Evolutionary conservation across 1,284 basidiomycete species (phyloP).

Genomic region (Cryptococcus sp.): DNA sequence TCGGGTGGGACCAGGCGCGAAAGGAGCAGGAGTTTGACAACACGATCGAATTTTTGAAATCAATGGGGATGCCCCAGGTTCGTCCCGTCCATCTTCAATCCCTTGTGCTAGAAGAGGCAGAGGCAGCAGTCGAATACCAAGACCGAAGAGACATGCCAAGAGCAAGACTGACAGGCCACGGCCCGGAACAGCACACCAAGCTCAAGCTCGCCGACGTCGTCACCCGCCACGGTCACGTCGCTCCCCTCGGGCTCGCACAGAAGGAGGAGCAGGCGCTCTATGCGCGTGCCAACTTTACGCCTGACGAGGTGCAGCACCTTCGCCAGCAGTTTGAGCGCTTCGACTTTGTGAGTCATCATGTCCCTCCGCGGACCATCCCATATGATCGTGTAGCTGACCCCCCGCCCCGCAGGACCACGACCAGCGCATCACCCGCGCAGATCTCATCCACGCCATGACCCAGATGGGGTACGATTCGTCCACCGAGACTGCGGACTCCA

Average conservation of each 20-base stretch:
- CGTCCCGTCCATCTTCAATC: slow-evolving; percentile 23
- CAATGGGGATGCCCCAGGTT: slow-evolving; percentile 69
- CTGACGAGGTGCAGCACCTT: slow-evolving; percentile 65
- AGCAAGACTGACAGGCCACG: background rate
- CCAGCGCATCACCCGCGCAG: slow-evolving; percentile 43
- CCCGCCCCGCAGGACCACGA: slow-evolving; percentile 39
- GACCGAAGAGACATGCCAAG: background rate
- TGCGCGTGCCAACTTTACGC: slow-evolving; percentile 63
- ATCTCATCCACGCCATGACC: slow-evolving; percentile 47
- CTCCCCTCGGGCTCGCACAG: slow-evolving; percentile 35
- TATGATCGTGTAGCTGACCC: background rate
- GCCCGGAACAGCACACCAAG: slow-evolving; percentile 23
- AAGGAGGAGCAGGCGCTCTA: slow-evolving; percentile 51
- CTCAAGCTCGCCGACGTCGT: slow-evolving; percentile 44
- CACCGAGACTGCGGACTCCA: slow-evolving; percentile 62
- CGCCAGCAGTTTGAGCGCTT: slow-evolving; percentile 57
- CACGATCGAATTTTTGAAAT: slow-evolving; percentile 64
- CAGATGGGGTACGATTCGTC: slow-evolving; percentile 43
- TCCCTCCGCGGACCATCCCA: background rate
- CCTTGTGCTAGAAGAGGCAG: background rate
- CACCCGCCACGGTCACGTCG: slow-evolving; percentile 33
- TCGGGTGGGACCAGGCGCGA: slow-evolving; percentile 66
- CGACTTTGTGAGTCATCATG: slow-evolving; percentile 36
- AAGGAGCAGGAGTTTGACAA: slow-evolving; percentile 61
- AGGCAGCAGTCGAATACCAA: too few species aligned